Conservation (phyloP, 441 rosid genomes). For the Viola pubescens region DNA sequence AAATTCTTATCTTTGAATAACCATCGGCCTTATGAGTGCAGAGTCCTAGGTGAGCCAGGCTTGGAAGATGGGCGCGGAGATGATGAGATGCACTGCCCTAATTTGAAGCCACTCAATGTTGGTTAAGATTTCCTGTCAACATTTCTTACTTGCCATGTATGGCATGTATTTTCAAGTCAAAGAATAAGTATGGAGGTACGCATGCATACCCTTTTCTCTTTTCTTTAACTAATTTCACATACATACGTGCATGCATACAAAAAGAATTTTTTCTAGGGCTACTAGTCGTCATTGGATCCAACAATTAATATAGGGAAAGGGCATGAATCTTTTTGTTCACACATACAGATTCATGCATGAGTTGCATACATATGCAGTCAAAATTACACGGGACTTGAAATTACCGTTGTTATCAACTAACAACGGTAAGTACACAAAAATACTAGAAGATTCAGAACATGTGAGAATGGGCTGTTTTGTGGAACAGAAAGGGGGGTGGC, state of each 20-base stretch:
- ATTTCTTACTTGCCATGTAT: background rate
- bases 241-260: background rate
- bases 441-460: constrained; percentile 24
- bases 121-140: background rate
- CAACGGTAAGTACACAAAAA: background rate
- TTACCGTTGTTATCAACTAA: background rate
- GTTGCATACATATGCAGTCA: background rate
- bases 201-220: background rate
- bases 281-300: no score
- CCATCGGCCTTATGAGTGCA: no score
- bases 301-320: no score
- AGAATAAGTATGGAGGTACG: background rate
- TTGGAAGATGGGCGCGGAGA: no score
- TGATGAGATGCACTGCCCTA: no score
- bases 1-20: no score
- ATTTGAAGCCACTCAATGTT: background rate
- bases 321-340: no score
- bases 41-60: no score
- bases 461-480: constrained; percentile 36
- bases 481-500: constrained; percentile 20
- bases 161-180: background rate
- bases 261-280: background rate
- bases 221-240: background rate
- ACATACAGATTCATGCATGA: constrained; percentile 1
- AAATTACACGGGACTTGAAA: background rate